These are phyloP conservation scores for Pilatotrama ljubarskyi DNA, from an alignment of 768 basidiomycete species.

Conservation along the genomic window DNA sequence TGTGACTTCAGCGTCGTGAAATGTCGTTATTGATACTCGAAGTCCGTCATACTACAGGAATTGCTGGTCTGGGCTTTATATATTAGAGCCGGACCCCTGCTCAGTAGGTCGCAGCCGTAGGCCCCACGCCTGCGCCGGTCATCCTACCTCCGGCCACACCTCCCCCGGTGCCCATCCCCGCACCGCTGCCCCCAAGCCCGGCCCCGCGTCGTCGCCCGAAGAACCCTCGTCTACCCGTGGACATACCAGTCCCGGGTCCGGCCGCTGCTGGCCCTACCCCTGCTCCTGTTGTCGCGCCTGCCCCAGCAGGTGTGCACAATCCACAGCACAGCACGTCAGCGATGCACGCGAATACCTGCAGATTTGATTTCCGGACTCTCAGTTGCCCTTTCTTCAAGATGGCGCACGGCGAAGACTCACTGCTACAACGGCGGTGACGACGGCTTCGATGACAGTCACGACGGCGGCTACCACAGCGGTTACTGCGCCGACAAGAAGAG, in stretches of 20 bases:
- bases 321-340: slow-evolving; percentile 13
- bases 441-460: slow-evolving; percentile 5
- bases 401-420: neutral
- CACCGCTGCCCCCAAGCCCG: neutral
- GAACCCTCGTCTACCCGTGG: slow-evolving; percentile 9
- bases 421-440: slow-evolving; percentile 9
- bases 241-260: slow-evolving; percentile 5
- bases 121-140: neutral
- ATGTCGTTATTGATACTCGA: too few relatives aligned
- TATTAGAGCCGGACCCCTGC: neutral
- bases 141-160: neutral
- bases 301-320: neutral
- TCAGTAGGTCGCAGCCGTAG: slow-evolving; percentile 5
- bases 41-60: neutral
- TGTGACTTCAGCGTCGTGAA: too few relatives aligned
- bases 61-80: neutral
- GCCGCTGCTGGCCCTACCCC: neutral
- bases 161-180: neutral
- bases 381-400: neutral
- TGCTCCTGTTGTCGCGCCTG: neutral
- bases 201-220: slow-evolving; percentile 7
- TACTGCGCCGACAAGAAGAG: slow-evolving; percentile 11
- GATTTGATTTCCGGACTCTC: neutral
- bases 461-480: slow-evolving; percentile 12
- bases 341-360: slow-evolving; percentile 10